Evolutionary conservation across 495 filamentous ascomycete species (phyloP).

Genomic region (Penicillium flavigenum): DNA sequence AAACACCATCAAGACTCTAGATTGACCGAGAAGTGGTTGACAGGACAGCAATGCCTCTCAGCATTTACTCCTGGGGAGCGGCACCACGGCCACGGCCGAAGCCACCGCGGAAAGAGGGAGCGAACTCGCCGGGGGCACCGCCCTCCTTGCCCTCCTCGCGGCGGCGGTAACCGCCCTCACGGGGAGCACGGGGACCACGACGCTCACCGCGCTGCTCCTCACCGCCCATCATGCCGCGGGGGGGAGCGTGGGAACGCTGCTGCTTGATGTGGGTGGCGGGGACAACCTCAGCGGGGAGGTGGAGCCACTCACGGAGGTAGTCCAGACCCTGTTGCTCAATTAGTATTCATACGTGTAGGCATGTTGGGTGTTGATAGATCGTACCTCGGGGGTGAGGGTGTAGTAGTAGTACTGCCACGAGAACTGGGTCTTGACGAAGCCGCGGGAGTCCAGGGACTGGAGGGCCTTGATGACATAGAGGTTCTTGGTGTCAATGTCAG

Average conservation of each 20-base stretch:
- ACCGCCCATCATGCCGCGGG: constrained; percentile 96
- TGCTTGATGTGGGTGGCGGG: constrained; percentile 99
- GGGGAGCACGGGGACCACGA: constrained; percentile 71
- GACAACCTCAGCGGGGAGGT: constrained; percentile 98
- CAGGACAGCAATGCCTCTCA: constrained; percentile 30
- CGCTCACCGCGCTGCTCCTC: constrained; percentile 76
- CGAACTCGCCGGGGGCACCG: constrained; percentile 91
- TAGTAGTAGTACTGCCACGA: constrained; percentile 99
- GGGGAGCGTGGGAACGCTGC: constrained; percentile 97
- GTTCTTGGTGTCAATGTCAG: constrained; percentile 97
- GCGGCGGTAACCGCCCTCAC: constrained; percentile 91
- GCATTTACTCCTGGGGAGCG: constrained; percentile 59
- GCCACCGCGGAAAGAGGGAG: constrained; percentile 92
- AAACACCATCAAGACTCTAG: constrained; percentile 33
- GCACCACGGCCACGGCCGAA: constrained; percentile 87
- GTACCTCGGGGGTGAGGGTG: constrained; percentile 89
- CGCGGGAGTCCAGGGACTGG: constrained; percentile 96
- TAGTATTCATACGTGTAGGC: not conserved
- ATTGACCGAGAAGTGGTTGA: constrained; percentile 41
- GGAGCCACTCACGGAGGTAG: constrained; percentile 99
- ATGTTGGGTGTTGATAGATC: constrained; percentile 6
- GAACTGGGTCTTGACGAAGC: constrained; percentile 99
- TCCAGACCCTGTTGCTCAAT: constrained; percentile 69
- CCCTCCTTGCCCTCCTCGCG: constrained; percentile 94
- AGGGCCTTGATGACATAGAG: constrained; percentile 96